phyloP scores from a whole-genome alignment of 306 rosid genomes.

The Pterocarpus santalinus region DNA sequence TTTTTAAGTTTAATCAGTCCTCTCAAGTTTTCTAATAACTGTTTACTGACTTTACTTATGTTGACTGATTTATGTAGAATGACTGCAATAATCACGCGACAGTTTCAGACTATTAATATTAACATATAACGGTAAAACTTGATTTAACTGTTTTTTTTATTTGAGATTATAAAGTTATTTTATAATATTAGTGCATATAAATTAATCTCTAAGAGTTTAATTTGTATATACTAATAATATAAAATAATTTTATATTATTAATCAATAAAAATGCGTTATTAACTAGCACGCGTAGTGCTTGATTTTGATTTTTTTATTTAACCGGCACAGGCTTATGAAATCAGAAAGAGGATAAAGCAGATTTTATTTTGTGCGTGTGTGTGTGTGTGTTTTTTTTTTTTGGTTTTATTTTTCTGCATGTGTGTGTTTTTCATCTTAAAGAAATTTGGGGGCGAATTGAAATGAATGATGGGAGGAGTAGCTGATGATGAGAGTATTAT shows the following conservation, averaged over 20 bases:
- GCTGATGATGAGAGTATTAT: no score
- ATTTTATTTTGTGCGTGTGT: neutral
- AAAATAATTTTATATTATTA: no score
- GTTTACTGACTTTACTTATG: neutral
- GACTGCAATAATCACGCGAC: neutral
- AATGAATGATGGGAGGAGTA: neutral
- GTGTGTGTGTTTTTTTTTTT: neutral
- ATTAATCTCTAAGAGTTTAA: no score
- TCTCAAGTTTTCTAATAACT: neutral
- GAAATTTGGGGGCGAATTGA: constrained; percentile 15
- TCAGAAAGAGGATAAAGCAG: neutral
- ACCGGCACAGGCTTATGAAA: neutral
- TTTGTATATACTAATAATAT: no score
- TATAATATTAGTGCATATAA: no score
- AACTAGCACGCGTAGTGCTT: neutral
- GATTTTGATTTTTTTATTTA: neutral
- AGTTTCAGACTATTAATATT: no score
- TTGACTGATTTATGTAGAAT: neutral
- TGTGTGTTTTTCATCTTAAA: neutral
- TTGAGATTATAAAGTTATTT: no score
- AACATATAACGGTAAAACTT: neutral
- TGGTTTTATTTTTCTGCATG: neutral
- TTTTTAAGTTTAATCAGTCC: neutral
- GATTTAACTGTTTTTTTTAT: no score
- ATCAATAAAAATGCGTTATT: no score